Base-by-base conservation (phyloP, 345 rosid species). In the Eucalyptus urophylla region DNA sequence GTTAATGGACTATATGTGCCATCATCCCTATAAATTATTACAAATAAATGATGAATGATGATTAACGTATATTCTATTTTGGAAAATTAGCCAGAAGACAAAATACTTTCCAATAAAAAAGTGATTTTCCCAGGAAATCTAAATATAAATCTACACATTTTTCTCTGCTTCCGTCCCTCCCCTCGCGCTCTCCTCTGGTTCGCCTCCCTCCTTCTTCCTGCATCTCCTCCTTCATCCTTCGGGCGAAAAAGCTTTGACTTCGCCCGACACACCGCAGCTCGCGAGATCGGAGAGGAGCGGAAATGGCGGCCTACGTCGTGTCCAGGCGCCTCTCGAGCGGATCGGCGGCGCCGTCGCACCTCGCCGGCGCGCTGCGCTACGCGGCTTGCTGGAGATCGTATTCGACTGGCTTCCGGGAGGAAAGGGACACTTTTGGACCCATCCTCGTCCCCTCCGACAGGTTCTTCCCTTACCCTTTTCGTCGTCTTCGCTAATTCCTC, bases 371-470 rank as follows among this genome's bases (percentile, higher is more conserved):
- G 25, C 58, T 53, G 58, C 25, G 25, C 58, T 53, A 53, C 58
- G 58, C 58, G 25, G 58, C 58, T 53, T 53, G 58, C 58, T 53
- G 58, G 58, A 53, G 58, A 22, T 53, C 92, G 49, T 94, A 90
- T 88, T 97, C 97, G 43, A 94, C 96, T 8, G 90, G 93, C 62
- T 98, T 97, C 87, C 93, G 99, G 87, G 99, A 97, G 92, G 99
- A 98, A 91, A 90, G 94, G 88, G 99, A 97, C 89, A 97, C 98
- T 40, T 98, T 98, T 80, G 99, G 99, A 6, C 98, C 99, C 81
- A 95, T 98, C 89, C 95, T 90, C 69, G 99, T 98, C 87, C 97
- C 99, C 60, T 89, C 93, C 49, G 97, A 98, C 92, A 98, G 93
- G 99, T 96, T 89, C 33, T 92, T 88, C 65, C 14, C 67, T 40